These are phyloP conservation scores for Hibiscus mutabilis DNA, from an alignment of 345 rosid species.

Conservation along the genomic window DNA sequence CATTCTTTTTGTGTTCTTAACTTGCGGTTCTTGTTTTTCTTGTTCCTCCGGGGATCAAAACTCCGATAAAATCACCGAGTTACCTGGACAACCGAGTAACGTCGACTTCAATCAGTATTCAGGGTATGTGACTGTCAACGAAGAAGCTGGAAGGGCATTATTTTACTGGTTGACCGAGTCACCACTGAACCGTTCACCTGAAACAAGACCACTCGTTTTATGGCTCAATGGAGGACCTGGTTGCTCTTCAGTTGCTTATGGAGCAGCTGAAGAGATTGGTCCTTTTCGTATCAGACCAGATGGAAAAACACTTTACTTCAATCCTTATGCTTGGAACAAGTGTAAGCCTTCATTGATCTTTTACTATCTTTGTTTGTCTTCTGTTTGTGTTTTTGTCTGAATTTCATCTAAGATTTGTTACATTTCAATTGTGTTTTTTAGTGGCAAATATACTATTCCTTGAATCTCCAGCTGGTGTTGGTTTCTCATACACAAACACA, in stretches of 20 bases:
- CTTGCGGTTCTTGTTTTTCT: conserved; percentile 20
- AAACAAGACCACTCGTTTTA: conserved; percentile 67
- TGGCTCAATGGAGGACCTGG: conserved; percentile 98
- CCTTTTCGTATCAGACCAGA: conserved; percentile 71
- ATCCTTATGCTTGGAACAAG: conserved; percentile 78
- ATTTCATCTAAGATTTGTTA: neutral
- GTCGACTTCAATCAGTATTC: conserved; percentile 71
- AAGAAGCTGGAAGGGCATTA: conserved; percentile 76
- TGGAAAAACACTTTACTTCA: conserved; percentile 63
- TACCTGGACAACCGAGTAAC: conserved; percentile 74
- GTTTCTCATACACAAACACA: conserved; percentile 87
- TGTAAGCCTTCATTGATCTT: conserved; percentile 26
- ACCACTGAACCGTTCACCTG: conserved; percentile 43
- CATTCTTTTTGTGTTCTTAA: conserved; percentile 17
- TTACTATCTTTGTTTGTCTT: neutral
- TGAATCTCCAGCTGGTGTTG: conserved; percentile 97
- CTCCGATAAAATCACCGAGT: conserved; percentile 45
- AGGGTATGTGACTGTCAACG: conserved; percentile 75
- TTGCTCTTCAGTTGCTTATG: conserved; percentile 82
- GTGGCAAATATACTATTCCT: conserved; percentile 89
- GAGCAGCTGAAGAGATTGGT: conserved; percentile 81
- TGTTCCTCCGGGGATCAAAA: conserved; percentile 36
- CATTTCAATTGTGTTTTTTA: conserved; percentile 20
- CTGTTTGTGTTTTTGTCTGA: neutral
- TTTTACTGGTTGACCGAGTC: conserved; percentile 91